A percentile compares a stretch with the other conserved stretches of the same genome.
Conservation (phyloP, 83 land plant genomes). For the Diphasiastrum complanatum region DNA sequence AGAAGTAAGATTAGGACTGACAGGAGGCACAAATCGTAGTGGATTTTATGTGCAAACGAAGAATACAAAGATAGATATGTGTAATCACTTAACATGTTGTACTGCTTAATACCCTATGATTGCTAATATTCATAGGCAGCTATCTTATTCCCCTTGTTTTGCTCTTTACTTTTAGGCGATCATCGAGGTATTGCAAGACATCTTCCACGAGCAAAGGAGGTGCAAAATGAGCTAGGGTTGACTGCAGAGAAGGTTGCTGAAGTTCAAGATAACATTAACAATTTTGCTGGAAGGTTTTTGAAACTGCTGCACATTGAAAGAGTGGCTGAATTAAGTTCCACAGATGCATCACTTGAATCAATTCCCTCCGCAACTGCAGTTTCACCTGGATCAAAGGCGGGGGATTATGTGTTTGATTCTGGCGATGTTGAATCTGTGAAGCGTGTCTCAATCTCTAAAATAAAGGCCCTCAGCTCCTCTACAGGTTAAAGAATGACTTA, state of each 20-base stretch:
- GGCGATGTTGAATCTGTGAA: constrained; percentile 57
- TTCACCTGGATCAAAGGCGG: constrained; percentile 22
- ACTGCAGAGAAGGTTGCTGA: constrained; percentile 38
- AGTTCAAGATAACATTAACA: constrained; percentile 59
- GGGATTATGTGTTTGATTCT: constrained; percentile 55
- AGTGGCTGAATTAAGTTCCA: constrained; percentile 71
- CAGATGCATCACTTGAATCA: constrained; percentile 68
- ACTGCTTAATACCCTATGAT: too few relatives aligned
- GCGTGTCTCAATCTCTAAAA: constrained; percentile 68
- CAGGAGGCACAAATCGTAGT: too few relatives aligned
- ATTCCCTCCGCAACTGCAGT: constrained; percentile 29
- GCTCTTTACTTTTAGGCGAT: too few relatives aligned
- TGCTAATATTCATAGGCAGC: too few relatives aligned
- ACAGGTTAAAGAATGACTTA: constrained; percentile 39
- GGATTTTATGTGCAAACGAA: too few relatives aligned
- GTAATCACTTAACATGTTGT: too few relatives aligned
- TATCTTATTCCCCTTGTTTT: too few relatives aligned
- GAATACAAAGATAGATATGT: too few relatives aligned
- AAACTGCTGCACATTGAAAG: constrained; percentile 66
- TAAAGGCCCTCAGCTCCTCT: constrained; percentile 63
- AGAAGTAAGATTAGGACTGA: too few relatives aligned
- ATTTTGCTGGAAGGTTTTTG: constrained; percentile 50
- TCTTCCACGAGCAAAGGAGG: constrained; percentile 31
- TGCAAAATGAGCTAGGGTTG: constrained; percentile 51
- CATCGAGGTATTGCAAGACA: constrained; percentile 56